phyloP scores from a whole-genome alignment of 2,329 filamentous ascomycete genomes.

The Colletotrichum tanaceti region DNA sequence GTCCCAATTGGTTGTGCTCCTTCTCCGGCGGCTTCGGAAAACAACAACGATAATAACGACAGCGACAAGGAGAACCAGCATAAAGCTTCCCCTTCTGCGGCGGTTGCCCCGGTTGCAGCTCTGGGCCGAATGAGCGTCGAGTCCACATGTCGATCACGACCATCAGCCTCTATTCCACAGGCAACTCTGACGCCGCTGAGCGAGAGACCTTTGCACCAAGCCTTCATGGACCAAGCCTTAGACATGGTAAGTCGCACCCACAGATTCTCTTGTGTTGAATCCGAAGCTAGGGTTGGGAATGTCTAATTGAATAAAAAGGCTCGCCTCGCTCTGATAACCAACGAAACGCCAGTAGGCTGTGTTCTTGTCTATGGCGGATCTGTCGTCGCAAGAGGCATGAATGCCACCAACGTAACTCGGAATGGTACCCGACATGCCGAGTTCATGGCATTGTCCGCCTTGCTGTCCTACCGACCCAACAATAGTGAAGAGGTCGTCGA shows the following conservation, averaged over 20 bases:
- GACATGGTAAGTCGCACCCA: slow-evolving; percentile 73
- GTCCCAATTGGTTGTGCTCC: not conserved
- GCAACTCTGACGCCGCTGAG: slow-evolving; percentile 23
- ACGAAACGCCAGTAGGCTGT: slow-evolving; percentile 97
- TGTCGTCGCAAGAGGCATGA: slow-evolving; percentile 92
- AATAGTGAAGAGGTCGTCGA: slow-evolving; percentile 25
- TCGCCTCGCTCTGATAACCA: slow-evolving; percentile 82
- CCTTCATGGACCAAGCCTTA: slow-evolving; percentile 87
- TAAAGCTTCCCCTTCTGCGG: slow-evolving; percentile 32
- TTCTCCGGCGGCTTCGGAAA: not conserved
- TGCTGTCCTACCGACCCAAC: slow-evolving; percentile 58
- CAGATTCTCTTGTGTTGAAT: not conserved
- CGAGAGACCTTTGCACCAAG: slow-evolving; percentile 59
- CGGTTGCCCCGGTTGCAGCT: slow-evolving; percentile 4
- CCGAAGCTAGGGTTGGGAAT: not conserved
- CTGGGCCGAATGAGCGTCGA: slow-evolving; percentile 42
- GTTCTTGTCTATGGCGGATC: slow-evolving; percentile 85
- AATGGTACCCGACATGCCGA: slow-evolving; percentile 96
- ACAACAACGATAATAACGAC: slow-evolving; percentile 48
- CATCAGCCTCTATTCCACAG: slow-evolving; percentile 17
- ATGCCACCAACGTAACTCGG: slow-evolving; percentile 91
- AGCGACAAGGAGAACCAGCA: slow-evolving; percentile 48
- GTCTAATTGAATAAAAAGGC: slow-evolving; percentile 66
- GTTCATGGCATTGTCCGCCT: slow-evolving; percentile 81
- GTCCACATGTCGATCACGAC: slow-evolving; percentile 29